phyloP scores from a whole-genome alignment of 2,329 filamentous ascomycete species.

The Lachnellula cervina region DNA sequence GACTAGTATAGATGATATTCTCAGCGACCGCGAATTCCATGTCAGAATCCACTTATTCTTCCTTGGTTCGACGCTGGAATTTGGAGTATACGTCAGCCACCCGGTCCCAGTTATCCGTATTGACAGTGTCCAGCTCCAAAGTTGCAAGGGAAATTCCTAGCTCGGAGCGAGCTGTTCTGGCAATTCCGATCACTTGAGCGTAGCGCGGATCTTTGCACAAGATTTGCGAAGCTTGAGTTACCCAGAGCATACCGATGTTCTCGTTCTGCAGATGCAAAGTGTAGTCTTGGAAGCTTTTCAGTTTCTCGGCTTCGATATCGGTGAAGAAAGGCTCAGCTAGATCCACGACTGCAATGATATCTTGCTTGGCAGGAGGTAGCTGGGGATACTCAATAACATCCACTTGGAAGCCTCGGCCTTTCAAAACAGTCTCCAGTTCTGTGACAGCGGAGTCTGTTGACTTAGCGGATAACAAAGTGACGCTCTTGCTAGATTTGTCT shows the following conservation, averaged over 20 bases:
- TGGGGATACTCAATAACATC: constrained; percentile 1
- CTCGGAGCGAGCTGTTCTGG: constrained; percentile 21
- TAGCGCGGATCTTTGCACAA: constrained; percentile 18
- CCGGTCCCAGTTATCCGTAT: neutral
- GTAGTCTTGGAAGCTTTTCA: constrained; percentile 11
- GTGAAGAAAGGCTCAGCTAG: constrained; percentile 23
- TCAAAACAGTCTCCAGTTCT: neutral
- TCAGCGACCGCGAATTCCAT: constrained; percentile 27
- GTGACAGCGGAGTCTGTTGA: neutral
- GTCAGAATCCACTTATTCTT: constrained; percentile 17
- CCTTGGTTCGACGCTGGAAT: constrained; percentile 4
- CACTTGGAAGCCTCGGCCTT: constrained; percentile 10
- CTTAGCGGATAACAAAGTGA: constrained; percentile 2
- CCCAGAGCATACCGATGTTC: constrained; percentile 16
- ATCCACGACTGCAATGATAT: constrained; percentile 29
- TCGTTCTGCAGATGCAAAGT: constrained; percentile 1
- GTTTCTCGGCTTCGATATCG: constrained; percentile 12
- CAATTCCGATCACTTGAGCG: constrained; percentile 14
- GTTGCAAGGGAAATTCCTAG: constrained; percentile 16
- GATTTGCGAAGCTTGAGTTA: constrained; percentile 19
- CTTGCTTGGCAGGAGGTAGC: constrained; percentile 8
- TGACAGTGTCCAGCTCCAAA: constrained; percentile 19
- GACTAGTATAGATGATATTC: constrained; percentile 19
- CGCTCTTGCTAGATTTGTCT: neutral
- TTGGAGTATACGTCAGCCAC: constrained; percentile 5